A percentile compares a stretch with the other conserved stretches of the same genome.
Conservation (phyloP, 1,284 basidiomycete species). For the Phlebopus sp. region DNA sequence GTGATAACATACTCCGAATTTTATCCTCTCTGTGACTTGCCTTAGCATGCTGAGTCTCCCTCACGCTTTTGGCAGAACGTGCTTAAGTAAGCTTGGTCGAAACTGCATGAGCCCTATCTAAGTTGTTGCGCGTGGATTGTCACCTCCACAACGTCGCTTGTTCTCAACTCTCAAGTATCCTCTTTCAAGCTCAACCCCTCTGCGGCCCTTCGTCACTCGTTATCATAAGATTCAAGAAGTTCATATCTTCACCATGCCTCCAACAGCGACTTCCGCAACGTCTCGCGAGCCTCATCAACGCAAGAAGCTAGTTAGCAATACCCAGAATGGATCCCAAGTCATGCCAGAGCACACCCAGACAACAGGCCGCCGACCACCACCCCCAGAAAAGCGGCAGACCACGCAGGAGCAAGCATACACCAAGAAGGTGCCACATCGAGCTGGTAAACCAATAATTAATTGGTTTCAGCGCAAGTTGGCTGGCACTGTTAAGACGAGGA, state of each 20-base stretch:
- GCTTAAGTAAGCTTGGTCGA: too few species aligned
- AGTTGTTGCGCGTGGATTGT: too few species aligned
- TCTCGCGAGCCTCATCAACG: slow-evolving; percentile 13
- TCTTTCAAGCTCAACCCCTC: slow-evolving; percentile 2
- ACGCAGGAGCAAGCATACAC: slow-evolving; percentile 34
- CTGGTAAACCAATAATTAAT: slow-evolving; percentile 85
- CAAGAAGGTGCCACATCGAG: slow-evolving; percentile 59
- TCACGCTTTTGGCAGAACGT: too few species aligned
- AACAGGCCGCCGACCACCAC: slow-evolving; percentile 14
- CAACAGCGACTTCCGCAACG: slow-evolving; percentile 11
- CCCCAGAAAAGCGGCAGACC: slow-evolving; percentile 29
- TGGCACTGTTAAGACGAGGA: slow-evolving; percentile 55
- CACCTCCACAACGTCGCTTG: neutral
- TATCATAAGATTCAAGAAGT: neutral
- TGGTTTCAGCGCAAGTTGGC: slow-evolving; percentile 89
- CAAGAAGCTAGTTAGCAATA: slow-evolving; percentile 10
- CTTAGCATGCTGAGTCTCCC: too few species aligned
- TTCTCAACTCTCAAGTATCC: neutral
- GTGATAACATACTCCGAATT: too few species aligned
- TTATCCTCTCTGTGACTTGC: too few species aligned
- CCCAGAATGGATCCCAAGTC: slow-evolving; percentile 8
- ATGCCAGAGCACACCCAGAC: slow-evolving; percentile 20
- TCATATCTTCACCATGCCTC: slow-evolving; percentile 14
- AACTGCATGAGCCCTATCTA: too few species aligned
- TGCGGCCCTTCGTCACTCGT: neutral